Conservation (phyloP, 2,329 filamentous ascomycete species). For the Rhytidhysteron rufulum region DNA sequence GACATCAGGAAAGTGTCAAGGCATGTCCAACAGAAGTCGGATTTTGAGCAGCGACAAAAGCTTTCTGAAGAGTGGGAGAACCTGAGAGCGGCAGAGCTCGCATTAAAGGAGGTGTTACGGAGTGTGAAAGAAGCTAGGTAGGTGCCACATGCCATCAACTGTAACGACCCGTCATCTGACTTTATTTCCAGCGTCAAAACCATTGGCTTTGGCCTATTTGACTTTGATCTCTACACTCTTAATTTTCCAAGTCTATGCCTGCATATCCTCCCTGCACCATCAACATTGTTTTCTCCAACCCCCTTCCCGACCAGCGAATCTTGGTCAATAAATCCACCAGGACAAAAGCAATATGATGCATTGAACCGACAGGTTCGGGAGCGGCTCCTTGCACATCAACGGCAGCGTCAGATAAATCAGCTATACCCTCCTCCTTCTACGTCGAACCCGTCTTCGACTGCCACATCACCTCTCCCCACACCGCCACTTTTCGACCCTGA, state of each 20-base stretch:
- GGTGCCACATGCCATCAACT: conserved; percentile 3
- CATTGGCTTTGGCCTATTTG: conserved; percentile 51
- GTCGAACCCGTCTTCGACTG: conserved; percentile 22
- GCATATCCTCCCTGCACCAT: conserved; percentile 73
- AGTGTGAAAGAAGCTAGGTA: conserved; percentile 82
- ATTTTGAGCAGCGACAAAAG: conserved; percentile 62
- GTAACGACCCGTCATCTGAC: conserved; percentile 3
- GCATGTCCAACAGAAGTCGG: conserved; percentile 47
- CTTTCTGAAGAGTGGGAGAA: conserved; percentile 70
- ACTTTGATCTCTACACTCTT: conserved; percentile 80
- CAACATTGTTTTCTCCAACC: conserved; percentile 76
- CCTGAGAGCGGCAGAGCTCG: conserved; percentile 78
- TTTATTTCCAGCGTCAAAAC: conserved; percentile 38
- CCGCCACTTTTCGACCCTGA: conserved; percentile 51
- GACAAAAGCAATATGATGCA: conserved; percentile 68
- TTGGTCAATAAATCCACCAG: conserved; percentile 77
- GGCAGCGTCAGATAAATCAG: conserved; percentile 32
- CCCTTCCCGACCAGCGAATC: conserved; percentile 74
- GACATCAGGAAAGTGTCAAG: conserved; percentile 33
- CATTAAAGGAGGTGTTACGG: conserved; percentile 75
- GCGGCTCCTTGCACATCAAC: conserved; percentile 51
- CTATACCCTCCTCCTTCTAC: conserved; percentile 23
- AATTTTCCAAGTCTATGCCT: conserved; percentile 84
- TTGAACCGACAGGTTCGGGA: conserved; percentile 64
- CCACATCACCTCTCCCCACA: conserved; percentile 33